phyloP scores from a whole-genome alignment of 169 alveolate species.

The Plasmodium inui region DNA sequence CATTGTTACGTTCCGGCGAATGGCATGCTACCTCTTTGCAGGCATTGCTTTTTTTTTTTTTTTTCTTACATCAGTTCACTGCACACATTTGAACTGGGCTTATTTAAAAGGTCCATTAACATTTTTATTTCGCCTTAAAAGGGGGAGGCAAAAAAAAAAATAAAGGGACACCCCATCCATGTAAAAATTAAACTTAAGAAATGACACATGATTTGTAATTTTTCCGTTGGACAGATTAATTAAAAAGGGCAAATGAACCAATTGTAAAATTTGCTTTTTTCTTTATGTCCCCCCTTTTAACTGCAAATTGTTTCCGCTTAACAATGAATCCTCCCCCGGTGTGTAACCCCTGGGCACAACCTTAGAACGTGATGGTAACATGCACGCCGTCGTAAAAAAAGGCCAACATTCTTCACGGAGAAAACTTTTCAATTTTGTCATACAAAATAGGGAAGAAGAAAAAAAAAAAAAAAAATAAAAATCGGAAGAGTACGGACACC shows the following conservation, averaged over 20 bases:
- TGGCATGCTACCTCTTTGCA: neutral
- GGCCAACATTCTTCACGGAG: neutral
- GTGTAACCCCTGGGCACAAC: neutral
- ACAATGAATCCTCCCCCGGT: neutral
- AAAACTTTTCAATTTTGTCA: neutral
- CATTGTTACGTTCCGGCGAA: neutral
- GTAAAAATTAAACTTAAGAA: neutral
- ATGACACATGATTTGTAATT: neutral
- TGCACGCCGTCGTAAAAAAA: neutral
- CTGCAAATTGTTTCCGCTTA: neutral
- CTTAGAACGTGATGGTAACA: neutral
- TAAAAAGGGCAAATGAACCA: neutral
- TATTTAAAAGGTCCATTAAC: neutral
- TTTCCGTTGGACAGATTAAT: neutral
- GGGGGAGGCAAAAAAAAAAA: neutral
- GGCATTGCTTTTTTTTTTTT: neutral
- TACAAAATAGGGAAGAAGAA: neutral
- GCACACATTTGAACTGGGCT: neutral
- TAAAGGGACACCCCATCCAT: neutral
- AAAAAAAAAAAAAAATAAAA: neutral
- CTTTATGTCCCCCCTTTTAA: neutral
- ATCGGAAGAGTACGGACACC: too few species aligned
- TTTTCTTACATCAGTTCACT: neutral
- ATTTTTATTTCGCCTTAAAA: neutral
- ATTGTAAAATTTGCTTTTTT: neutral